These are phyloP conservation scores for Aphanomyces euteiches DNA, from an alignment of 352 stramenopile genomes.

Conservation along the genomic window DNA sequence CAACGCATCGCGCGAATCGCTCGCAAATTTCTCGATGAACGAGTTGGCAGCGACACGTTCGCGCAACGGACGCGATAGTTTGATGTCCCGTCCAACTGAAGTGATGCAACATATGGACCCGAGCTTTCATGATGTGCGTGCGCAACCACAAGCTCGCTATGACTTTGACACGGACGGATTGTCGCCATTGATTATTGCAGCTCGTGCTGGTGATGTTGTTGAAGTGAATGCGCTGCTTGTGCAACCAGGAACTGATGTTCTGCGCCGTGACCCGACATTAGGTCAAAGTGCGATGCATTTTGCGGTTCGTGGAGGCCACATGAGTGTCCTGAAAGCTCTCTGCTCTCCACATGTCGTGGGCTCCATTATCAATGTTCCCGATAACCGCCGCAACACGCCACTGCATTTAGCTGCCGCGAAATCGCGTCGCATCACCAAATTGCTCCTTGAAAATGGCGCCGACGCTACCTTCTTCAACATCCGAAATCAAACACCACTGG, in stretches of 20 bases:
- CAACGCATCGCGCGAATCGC: slow-evolving; percentile 6
- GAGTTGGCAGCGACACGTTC: slow-evolving; percentile 14
- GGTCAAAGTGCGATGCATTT: slow-evolving; percentile 76
- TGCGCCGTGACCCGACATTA: slow-evolving; percentile 62
- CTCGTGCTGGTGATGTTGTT: slow-evolving; percentile 56
- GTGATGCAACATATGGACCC: slow-evolving; percentile 37
- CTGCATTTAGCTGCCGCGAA: slow-evolving; percentile 75
- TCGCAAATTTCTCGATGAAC: slow-evolving; percentile 16
- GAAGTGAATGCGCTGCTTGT: slow-evolving; percentile 66
- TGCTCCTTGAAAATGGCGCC: slow-evolving; percentile 66
- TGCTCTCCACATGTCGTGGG: slow-evolving; percentile 58
- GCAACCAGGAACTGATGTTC: slow-evolving; percentile 60
- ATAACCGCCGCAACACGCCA: slow-evolving; percentile 72
- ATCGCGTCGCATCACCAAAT: slow-evolving; percentile 80
- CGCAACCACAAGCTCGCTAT: not conserved
- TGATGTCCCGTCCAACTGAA: slow-evolving; percentile 19
- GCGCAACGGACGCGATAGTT: slow-evolving; percentile 18
- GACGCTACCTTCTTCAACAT: slow-evolving; percentile 59
- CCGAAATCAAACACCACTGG: slow-evolving; percentile 66
- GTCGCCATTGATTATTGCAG: slow-evolving; percentile 61
- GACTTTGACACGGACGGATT: slow-evolving; percentile 45
- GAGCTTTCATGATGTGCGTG: slow-evolving; percentile 29
- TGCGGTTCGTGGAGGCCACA: slow-evolving; percentile 70
- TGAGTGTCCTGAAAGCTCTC: slow-evolving; percentile 65
- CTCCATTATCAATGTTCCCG: slow-evolving; percentile 62